These are phyloP conservation scores for Hippophae tibetana DNA, from an alignment of 306 rosid genomes.

Conservation along the genomic window DNA sequence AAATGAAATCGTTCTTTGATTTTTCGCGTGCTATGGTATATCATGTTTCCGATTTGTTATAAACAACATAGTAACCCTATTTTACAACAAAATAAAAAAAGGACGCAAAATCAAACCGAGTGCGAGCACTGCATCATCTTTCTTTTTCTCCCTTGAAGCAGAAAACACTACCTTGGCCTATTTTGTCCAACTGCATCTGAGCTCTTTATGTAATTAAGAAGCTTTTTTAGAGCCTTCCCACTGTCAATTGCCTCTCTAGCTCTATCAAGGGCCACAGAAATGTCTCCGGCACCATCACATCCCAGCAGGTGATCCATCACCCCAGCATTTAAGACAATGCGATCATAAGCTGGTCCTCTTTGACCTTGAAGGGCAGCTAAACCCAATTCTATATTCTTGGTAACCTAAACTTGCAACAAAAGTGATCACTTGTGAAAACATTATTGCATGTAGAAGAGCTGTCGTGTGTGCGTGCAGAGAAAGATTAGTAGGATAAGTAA, in stretches of 20 bases:
- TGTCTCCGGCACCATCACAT: conserved; percentile 77
- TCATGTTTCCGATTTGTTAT: no score
- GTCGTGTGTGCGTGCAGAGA: conserved; percentile 1
- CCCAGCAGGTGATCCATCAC: conserved; percentile 92
- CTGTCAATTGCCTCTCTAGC: conserved; percentile 94
- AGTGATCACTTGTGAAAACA: conserved; percentile 13
- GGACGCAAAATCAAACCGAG: no score
- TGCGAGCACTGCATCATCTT: no score
- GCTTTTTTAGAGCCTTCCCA: conserved; percentile 75
- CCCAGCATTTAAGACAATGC: conserved; percentile 84
- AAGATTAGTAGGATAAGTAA: not conserved
- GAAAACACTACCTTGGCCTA: conserved; percentile 6
- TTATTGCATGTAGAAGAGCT: not conserved
- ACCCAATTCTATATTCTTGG: conserved; percentile 83
- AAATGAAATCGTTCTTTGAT: no score
- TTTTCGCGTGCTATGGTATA: no score
- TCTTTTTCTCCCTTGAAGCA: no score
- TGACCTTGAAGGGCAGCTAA: conserved; percentile 72
- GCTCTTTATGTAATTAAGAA: conserved; percentile 64
- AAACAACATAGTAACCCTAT: no score
- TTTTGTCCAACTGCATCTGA: conserved; percentile 44
- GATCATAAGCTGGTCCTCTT: conserved; percentile 89
- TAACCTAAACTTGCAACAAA: conserved; percentile 38
- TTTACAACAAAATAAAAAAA: no score
- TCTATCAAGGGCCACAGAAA: conserved; percentile 63